These are phyloP conservation scores for Epichloe gansuensis DNA, from an alignment of 2,329 filamentous ascomycete genomes.

Conservation along the genomic window DNA sequence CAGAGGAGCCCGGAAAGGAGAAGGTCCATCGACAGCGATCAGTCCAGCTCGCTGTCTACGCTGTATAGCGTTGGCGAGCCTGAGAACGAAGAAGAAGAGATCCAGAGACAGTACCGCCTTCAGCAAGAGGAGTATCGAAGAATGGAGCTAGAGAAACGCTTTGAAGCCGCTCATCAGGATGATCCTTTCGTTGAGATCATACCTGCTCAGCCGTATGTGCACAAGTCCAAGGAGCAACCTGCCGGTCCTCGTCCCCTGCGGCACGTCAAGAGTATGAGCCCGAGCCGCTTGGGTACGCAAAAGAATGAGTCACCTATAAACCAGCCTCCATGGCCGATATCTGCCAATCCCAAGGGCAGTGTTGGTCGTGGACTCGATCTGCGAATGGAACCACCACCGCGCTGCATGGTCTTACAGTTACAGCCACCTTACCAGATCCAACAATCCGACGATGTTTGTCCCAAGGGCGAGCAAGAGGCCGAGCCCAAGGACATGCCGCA, in stretches of 20 bases:
- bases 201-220: not conserved
- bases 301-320: not conserved
- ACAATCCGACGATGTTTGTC: slow-evolving; percentile 8
- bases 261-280: slow-evolving; percentile 12
- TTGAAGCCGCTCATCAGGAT: not conserved
- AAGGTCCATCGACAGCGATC: slow-evolving; percentile 28
- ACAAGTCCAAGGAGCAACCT: slow-evolving; percentile 1
- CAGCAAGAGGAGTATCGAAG: not conserved
- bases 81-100: slow-evolving; percentile 19
- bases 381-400: not conserved
- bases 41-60: slow-evolving; percentile 42
- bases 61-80: slow-evolving; percentile 42
- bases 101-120: slow-evolving; percentile 1
- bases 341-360: not conserved
- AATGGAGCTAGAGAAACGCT: not conserved
- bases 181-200: slow-evolving; percentile 22
- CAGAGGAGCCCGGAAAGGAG: slow-evolving; percentile 10
- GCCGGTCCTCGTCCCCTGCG: slow-evolving; percentile 9
- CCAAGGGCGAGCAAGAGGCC: slow-evolving; percentile 6
- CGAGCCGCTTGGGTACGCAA: slow-evolving; percentile 5
- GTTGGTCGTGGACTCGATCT: not conserved
- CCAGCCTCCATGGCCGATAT: not conserved
- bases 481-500: not conserved
- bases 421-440: slow-evolving; percentile 3
- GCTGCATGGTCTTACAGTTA: slow-evolving; percentile 1